These are phyloP conservation scores for Hypoxylon sp. DNA, from an alignment of 2,329 filamentous ascomycete species.

Conservation along the genomic window DNA sequence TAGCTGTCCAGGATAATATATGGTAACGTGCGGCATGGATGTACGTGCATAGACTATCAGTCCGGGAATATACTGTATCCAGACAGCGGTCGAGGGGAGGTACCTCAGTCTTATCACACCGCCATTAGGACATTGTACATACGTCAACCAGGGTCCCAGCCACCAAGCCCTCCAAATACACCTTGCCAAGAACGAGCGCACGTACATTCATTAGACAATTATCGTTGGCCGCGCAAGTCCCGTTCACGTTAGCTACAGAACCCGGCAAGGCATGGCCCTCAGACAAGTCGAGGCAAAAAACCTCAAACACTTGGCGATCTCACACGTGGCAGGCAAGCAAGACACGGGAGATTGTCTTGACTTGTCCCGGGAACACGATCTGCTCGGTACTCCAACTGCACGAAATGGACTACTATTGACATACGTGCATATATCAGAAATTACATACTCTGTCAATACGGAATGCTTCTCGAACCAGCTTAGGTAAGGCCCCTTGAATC, in stretches of 20 bases:
- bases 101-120: slow-evolving; percentile 40
- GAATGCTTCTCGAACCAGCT: slow-evolving; percentile 17
- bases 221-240: slow-evolving; percentile 15
- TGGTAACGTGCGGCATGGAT: slow-evolving; percentile 5
- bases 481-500: slow-evolving; percentile 21
- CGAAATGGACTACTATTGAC: slow-evolving; percentile 36
- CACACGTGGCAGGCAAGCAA: slow-evolving; percentile 44
- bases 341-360: slow-evolving; percentile 41
- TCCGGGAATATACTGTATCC: slow-evolving; percentile 18
- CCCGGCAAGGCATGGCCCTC: slow-evolving; percentile 28
- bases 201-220: slow-evolving; percentile 18
- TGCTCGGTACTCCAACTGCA: slow-evolving; percentile 39
- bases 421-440: slow-evolving; percentile 23
- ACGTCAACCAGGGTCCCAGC: slow-evolving; percentile 32
- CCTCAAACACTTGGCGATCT: slow-evolving; percentile 37
- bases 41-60: slow-evolving; percentile 7
- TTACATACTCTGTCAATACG: background rate
- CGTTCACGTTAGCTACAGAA: slow-evolving; percentile 24
- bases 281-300: slow-evolving; percentile 19
- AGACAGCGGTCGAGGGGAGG: slow-evolving; percentile 15
- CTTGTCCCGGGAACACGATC: slow-evolving; percentile 34
- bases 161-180: slow-evolving; percentile 28
- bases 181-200: slow-evolving; percentile 18
- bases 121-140: slow-evolving; percentile 32
- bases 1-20: slow-evolving; percentile 8